phyloP scores from a whole-genome alignment of 2,329 filamentous ascomycete species.

The Phyllosticta paracitricarpa region DNA sequence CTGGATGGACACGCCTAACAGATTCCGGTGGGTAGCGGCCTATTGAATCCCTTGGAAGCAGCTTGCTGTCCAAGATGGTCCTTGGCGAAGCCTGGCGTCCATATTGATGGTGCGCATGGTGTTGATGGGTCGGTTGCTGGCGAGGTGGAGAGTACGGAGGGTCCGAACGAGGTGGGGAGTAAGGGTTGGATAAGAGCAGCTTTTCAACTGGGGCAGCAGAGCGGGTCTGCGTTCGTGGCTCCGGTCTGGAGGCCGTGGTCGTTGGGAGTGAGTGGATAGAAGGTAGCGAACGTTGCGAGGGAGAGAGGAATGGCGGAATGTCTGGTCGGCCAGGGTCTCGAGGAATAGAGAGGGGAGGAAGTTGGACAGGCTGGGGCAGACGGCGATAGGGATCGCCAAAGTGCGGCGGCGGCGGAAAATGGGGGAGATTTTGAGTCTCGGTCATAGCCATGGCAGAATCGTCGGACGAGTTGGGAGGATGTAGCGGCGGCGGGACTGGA shows the following conservation, averaged over 20 bases:
- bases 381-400: slow-evolving; percentile 30
- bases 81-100: slow-evolving; percentile 27
- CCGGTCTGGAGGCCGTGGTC: slow-evolving; percentile 16
- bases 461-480: slow-evolving; percentile 27
- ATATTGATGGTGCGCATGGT: slow-evolving; percentile 14
- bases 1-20: slow-evolving; percentile 20
- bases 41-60: slow-evolving; percentile 17
- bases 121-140: neutral
- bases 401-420: slow-evolving; percentile 31
- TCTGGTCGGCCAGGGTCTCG: slow-evolving; percentile 26
- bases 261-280: slow-evolving; percentile 24
- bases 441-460: slow-evolving; percentile 31
- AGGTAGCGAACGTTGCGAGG: slow-evolving; percentile 26
- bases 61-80: slow-evolving; percentile 23
- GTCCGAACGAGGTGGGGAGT: slow-evolving; percentile 30
- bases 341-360: slow-evolving; percentile 30
- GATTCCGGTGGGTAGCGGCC: slow-evolving; percentile 23
- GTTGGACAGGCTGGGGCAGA: slow-evolving; percentile 30
- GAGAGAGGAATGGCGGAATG: slow-evolving; percentile 27
- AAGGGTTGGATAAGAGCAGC: slow-evolving; percentile 26
- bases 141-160: slow-evolving; percentile 19
- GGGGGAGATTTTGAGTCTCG: slow-evolving; percentile 34
- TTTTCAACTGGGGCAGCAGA: slow-evolving; percentile 27
- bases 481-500: slow-evolving; percentile 30
- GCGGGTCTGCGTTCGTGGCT: slow-evolving; percentile 17